These are phyloP conservation scores for Graphium sp. DNA, from an alignment of 2,329 filamentous ascomycete genomes.

Conservation along the genomic window DNA sequence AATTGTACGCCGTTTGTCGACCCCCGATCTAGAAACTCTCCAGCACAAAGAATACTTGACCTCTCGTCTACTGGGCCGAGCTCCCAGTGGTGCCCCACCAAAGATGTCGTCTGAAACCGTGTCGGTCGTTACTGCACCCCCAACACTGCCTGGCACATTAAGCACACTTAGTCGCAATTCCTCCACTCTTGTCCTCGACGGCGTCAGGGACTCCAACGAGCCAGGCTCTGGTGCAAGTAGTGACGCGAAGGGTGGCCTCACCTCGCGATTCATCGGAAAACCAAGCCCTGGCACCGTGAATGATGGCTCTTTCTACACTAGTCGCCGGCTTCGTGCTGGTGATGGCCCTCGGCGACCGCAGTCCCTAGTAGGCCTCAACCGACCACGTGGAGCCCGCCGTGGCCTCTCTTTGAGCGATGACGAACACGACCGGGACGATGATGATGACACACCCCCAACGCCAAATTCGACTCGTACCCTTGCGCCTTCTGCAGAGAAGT, in stretches of 20 bases:
- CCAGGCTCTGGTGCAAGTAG: slow-evolving; percentile 8
- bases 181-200: slow-evolving; percentile 20
- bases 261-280: slow-evolving; percentile 41
- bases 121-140: slow-evolving; percentile 17
- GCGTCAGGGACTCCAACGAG: slow-evolving; percentile 14
- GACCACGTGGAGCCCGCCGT: slow-evolving; percentile 9
- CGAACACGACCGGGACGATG: slow-evolving; percentile 12
- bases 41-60: slow-evolving; percentile 51
- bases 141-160: slow-evolving; percentile 10
- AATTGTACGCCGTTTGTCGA: slow-evolving; percentile 3
- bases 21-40: slow-evolving; percentile 19
- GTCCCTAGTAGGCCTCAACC: slow-evolving; percentile 20
- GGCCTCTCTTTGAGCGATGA: slow-evolving; percentile 12
- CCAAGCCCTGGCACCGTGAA: slow-evolving; percentile 29
- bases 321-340: slow-evolving; percentile 14
- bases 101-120: slow-evolving; percentile 47
- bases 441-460: slow-evolving; percentile 19
- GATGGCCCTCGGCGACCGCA: slow-evolving; percentile 20
- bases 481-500: slow-evolving; percentile 33
- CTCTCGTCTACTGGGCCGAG: slow-evolving; percentile 48
- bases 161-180: too few species aligned
- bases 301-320: slow-evolving; percentile 33
- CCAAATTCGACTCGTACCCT: slow-evolving; percentile 12
- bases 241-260: slow-evolving; percentile 28
- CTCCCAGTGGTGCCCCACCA: slow-evolving; percentile 42